Percentiles rank a stretch among this genome's conserved stretches.
These are phyloP conservation scores for Mollisia scopiformis DNA, from an alignment of 2,329 filamentous ascomycete genomes.

Conservation along the genomic window DNA sequence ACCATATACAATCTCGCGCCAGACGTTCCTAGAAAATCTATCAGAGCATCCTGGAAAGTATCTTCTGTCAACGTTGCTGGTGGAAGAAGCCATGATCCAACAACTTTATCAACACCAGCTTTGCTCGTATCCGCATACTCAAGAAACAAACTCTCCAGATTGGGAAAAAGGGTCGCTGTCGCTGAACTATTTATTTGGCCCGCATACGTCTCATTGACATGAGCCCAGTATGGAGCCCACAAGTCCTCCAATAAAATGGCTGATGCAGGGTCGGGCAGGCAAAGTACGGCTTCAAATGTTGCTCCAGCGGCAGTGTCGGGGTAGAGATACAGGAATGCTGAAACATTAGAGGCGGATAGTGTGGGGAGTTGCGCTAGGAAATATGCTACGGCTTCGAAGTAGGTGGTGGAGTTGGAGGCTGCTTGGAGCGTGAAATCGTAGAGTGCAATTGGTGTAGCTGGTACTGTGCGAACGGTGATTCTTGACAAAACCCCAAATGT, in stretches of 20 bases:
- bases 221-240: conserved; percentile 23
- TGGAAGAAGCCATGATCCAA: conserved; percentile 49
- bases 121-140: conserved; percentile 39
- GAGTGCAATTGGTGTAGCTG: conserved; percentile 41
- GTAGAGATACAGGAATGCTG: conserved; percentile 49
- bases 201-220: conserved; percentile 40
- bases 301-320: conserved; percentile 35
- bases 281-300: neutral
- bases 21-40: neutral
- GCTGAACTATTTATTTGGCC: conserved; percentile 36
- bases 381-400: conserved; percentile 50
- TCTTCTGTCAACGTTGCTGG: conserved; percentile 39
- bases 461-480: conserved; percentile 55
- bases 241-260: neutral
- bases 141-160: conserved; percentile 5
- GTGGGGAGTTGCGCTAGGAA: conserved; percentile 48
- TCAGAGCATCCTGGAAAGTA: neutral
- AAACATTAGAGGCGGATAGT: conserved; percentile 52
- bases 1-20: conserved; percentile 36
- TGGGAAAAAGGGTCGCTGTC: neutral
- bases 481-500: conserved; percentile 63
- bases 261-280: conserved; percentile 32
- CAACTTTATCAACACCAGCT: conserved; percentile 40
- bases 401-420: conserved; percentile 16
- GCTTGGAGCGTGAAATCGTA: conserved; percentile 11